These are phyloP conservation scores for Leishmania mexicana DNA, from an alignment of 208 protist genomes.

Conservation along the genomic window DNA sequence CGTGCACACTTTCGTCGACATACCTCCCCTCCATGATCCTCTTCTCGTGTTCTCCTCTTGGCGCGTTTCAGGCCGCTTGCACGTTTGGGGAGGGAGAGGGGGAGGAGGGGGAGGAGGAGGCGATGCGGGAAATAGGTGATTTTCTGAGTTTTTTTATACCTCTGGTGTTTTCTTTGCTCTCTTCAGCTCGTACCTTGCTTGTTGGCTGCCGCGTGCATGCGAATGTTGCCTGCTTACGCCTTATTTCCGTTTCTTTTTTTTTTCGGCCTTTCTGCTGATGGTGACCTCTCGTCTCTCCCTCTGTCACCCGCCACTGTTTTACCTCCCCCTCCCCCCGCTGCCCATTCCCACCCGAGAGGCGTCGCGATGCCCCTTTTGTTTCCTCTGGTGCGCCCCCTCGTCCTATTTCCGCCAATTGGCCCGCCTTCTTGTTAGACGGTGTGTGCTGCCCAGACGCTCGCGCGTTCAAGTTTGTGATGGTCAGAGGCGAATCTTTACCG, in stretches of 20 bases:
- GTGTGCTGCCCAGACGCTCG: background rate
- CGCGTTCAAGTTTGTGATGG: background rate
- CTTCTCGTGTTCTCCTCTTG: background rate
- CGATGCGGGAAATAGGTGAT: no score
- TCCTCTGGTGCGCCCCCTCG: background rate
- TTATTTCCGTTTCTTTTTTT: background rate
- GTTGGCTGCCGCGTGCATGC: background rate
- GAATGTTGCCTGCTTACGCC: conserved; percentile 4
- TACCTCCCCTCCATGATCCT: background rate
- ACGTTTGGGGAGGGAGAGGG: background rate
- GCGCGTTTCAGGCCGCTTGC: background rate
- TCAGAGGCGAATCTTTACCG: background rate
- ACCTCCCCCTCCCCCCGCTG: background rate
- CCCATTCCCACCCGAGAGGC: background rate
- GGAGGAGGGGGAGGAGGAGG: no score
- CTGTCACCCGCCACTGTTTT: background rate
- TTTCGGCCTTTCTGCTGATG: background rate
- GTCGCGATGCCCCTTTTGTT: background rate
- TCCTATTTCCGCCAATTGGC: background rate
- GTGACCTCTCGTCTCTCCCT: background rate
- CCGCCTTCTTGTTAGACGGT: background rate
- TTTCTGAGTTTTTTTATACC: background rate
- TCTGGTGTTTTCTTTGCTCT: background rate
- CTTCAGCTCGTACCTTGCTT: background rate
- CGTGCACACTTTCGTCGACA: background rate